Percentiles rank a stretch among this genome's conserved stretches.
These are phyloP conservation scores for Aspergillus sp. DNA, from an alignment of 2,329 filamentous ascomycete species.

Conservation along the genomic window DNA sequence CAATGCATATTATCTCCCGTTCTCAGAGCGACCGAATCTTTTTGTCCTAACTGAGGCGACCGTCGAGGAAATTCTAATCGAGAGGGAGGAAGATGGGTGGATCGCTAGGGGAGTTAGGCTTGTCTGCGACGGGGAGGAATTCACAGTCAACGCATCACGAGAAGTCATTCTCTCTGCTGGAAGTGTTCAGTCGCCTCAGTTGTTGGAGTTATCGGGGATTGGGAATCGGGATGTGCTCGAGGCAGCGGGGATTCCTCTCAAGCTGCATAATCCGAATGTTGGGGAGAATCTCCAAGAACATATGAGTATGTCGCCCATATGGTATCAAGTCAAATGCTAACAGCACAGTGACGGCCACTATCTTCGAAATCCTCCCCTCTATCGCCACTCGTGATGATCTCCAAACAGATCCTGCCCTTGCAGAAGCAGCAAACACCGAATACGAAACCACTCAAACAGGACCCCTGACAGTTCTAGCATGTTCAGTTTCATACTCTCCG, in stretches of 20 bases:
- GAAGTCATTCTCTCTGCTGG: slow-evolving; percentile 60
- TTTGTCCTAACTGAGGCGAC: slow-evolving; percentile 44
- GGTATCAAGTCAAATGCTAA: slow-evolving; percentile 26
- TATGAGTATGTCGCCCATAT: slow-evolving; percentile 17
- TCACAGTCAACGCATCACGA: slow-evolving; percentile 28
- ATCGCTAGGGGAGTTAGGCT: slow-evolving; percentile 42
- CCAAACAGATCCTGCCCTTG: slow-evolving; percentile 1
- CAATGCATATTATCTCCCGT: slow-evolving; percentile 37
- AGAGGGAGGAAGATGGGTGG: slow-evolving; percentile 21
- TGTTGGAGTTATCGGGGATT: slow-evolving; percentile 59
- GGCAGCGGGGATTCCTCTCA: slow-evolving; percentile 39
- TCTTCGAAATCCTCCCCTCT: slow-evolving; percentile 21
- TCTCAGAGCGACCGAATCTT: slow-evolving; percentile 40
- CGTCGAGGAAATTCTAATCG: slow-evolving; percentile 44
- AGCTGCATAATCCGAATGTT: slow-evolving; percentile 41
- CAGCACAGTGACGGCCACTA: slow-evolving; percentile 21
- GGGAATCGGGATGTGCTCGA: slow-evolving; percentile 44
- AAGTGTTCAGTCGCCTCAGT: slow-evolving; percentile 52
- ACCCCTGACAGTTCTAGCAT: slow-evolving; percentile 16
- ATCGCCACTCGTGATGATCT: slow-evolving; percentile 11
- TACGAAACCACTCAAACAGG: slow-evolving; percentile 9
- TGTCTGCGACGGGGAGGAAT: slow-evolving; percentile 24
- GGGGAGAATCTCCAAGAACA: slow-evolving; percentile 51
- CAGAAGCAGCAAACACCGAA: slow-evolving; percentile 8
- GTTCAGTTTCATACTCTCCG: slow-evolving; percentile 16